phyloP scores from a whole-genome alignment of 345 rosid species.

The Melastoma malabathricum region DNA sequence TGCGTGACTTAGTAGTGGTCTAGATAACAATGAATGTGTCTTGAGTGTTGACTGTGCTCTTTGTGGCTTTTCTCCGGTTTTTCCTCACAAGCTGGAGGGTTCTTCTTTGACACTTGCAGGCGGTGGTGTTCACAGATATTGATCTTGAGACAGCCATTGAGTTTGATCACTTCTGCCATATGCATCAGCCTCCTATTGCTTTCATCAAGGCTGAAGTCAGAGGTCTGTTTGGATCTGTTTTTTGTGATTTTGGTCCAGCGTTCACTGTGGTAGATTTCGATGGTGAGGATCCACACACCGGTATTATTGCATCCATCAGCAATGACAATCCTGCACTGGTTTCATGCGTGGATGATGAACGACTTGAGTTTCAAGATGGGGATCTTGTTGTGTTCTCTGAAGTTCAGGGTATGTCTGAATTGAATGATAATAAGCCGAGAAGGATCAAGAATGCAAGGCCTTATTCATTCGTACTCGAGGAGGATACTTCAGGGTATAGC shows the following conservation, averaged over 20 bases:
- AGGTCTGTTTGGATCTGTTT: conserved; percentile 90
- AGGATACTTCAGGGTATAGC: conserved; percentile 58
- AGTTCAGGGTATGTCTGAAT: conserved; percentile 85
- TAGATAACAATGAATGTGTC: too few relatives aligned
- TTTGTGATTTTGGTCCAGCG: conserved; percentile 95
- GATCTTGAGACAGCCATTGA: conserved; percentile 64
- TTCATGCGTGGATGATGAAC: conserved; percentile 92
- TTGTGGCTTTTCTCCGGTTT: background rate
- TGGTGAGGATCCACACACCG: conserved; percentile 94
- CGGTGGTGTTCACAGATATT: conserved; percentile 77
- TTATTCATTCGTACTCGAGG: conserved; percentile 78
- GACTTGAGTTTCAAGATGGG: conserved; percentile 95
- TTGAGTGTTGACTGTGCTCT: too few relatives aligned
- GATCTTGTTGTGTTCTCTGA: conserved; percentile 95
- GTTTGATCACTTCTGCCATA: conserved; percentile 68
- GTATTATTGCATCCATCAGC: conserved; percentile 89
- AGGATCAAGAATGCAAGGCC: conserved; percentile 77
- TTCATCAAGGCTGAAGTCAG: conserved; percentile 86
- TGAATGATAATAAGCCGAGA: conserved; percentile 94
- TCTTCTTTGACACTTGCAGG: conserved; percentile 29
- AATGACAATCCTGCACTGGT: conserved; percentile 77
- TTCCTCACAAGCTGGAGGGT: too few relatives aligned
- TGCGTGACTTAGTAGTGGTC: too few relatives aligned
- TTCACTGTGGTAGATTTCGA: conserved; percentile 86
- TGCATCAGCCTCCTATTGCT: conserved; percentile 82